Conservation (phyloP, 2,329 filamentous ascomycete species). For the Claviceps cyperi region DNA sequence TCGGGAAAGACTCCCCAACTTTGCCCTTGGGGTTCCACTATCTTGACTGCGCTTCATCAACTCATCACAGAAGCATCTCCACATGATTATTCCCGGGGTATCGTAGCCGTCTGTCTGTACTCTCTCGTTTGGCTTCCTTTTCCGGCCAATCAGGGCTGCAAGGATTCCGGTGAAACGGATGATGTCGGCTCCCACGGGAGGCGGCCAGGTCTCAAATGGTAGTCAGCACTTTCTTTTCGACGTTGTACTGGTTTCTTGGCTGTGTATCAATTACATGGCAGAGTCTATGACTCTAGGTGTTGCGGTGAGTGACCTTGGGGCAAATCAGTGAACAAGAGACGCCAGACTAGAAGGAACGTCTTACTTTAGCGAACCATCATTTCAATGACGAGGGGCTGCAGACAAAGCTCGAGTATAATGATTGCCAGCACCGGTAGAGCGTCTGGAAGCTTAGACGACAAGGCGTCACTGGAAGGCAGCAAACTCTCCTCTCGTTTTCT, state of each 20-base stretch:
- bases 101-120: too few species aligned
- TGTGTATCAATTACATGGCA: neutral
- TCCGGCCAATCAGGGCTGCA: neutral
- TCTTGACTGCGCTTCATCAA: neutral
- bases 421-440: too few species aligned
- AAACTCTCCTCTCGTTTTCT: too few species aligned
- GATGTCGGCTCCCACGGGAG: neutral
- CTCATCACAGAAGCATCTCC: neutral
- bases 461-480: too few species aligned
- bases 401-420: too few species aligned
- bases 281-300: neutral
- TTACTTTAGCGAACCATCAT: neutral
- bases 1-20: neutral
- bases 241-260: conserved; percentile 17
- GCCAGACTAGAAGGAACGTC: neutral
- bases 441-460: too few species aligned
- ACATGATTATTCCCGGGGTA: neutral
- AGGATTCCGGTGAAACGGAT: neutral
- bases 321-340: neutral
- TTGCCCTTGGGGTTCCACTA: neutral
- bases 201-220: neutral
- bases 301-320: neutral
- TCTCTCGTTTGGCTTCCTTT: neutral
- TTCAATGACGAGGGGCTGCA: too few species aligned
- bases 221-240: conserved; percentile 8